phyloP scores from a whole-genome alignment of 1,139 yeast genomes.

The Zygosaccharomyces sapae region DNA sequence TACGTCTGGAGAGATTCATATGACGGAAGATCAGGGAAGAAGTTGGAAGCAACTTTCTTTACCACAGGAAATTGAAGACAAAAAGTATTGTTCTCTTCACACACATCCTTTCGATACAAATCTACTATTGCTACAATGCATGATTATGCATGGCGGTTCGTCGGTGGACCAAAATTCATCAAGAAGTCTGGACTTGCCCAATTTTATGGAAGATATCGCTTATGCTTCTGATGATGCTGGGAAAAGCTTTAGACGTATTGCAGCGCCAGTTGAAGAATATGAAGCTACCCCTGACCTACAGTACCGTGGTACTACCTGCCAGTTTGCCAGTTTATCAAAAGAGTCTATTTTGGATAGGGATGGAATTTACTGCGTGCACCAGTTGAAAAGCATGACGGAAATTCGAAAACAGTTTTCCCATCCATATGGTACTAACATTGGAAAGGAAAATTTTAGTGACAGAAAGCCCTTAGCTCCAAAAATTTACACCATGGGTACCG shows the following conservation, averaged over 20 bases:
- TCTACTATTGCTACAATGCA: conserved; percentile 13
- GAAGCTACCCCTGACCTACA: not conserved
- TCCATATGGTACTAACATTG: not conserved
- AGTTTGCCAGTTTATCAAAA: conserved; percentile 6
- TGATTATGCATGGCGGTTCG: not conserved
- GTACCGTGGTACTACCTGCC: not conserved
- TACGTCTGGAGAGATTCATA: conserved; percentile 15
- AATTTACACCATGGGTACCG: not conserved
- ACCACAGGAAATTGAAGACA: not conserved
- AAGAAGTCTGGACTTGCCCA: conserved; percentile 3
- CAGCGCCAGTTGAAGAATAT: conserved; percentile 3
- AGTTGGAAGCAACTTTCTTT: conserved; percentile 20
- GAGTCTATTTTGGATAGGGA: conserved; percentile 17
- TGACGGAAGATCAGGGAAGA: conserved; percentile 30
- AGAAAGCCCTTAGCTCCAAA: not conserved
- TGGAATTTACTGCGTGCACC: too few relatives aligned
- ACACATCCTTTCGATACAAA: conserved; percentile 17
- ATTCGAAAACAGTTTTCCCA: conserved; percentile 13
- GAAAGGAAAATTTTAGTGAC: not conserved
- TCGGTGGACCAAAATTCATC: not conserved
- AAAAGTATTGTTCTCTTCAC: conserved; percentile 3
- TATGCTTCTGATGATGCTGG: conserved; percentile 21
- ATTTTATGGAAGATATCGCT: not conserved
- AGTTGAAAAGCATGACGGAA: not conserved
- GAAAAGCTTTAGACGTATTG: conserved; percentile 16